These are phyloP conservation scores for Mychonastes homosphaera DNA, from an alignment of 139 green algal species.

Conservation along the genomic window DNA sequence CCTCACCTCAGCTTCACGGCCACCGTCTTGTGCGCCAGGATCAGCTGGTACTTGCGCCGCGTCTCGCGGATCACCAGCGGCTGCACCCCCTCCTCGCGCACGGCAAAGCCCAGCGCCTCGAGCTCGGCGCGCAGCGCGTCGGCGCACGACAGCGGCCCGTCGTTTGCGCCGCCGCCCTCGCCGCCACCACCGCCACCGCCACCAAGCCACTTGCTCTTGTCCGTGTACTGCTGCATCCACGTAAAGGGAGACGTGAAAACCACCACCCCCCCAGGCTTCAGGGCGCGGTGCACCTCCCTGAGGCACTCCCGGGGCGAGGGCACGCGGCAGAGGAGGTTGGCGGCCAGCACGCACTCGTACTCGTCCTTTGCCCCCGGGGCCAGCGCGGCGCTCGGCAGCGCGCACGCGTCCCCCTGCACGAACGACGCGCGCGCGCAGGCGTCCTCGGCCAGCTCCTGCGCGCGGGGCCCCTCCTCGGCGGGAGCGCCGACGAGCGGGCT, in stretches of 20 bases:
- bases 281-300: conserved; percentile 20
- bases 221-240: conserved; percentile 61
- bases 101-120: conserved; percentile 7
- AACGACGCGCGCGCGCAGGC: background rate
- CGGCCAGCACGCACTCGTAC: conserved; percentile 62
- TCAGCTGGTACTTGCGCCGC: conserved; percentile 53
- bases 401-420: conserved; percentile 46
- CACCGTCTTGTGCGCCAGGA: conserved; percentile 36
- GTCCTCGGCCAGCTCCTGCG: no score
- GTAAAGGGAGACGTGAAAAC: conserved; percentile 56
- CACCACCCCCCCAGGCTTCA: conserved; percentile 49
- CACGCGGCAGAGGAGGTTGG: conserved; percentile 63
- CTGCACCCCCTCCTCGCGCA: conserved; percentile 21
- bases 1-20: conserved; percentile 12
- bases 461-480: background rate
- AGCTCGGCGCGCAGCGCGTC: conserved; percentile 29
- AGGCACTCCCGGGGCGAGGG: conserved; percentile 49
- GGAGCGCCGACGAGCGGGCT: conserved; percentile 10
- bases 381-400: conserved; percentile 28
- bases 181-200: conserved; percentile 7
- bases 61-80: conserved; percentile 56
- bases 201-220: conserved; percentile 18
- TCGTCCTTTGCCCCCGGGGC: no score
- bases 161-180: no score
- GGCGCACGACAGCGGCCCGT: conserved; percentile 18